phyloP scores from a whole-genome alignment of 257 asterid genomes.

The Solanum sejunctum region DNA sequence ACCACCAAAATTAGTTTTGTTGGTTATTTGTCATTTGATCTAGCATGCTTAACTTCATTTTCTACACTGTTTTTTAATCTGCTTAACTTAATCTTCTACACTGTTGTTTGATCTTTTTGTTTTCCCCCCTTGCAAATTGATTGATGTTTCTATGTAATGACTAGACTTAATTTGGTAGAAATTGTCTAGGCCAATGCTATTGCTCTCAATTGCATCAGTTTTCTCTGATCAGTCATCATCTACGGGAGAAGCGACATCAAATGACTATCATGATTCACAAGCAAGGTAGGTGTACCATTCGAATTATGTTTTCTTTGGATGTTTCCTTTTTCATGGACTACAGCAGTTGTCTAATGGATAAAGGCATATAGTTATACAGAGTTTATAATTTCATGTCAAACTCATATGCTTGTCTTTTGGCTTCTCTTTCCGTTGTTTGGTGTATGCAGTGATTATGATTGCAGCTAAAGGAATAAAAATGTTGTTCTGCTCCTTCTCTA shows the following conservation, averaged over 20 bases:
- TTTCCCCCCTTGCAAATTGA: background rate
- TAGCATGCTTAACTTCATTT: background rate
- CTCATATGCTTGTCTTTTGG: background rate
- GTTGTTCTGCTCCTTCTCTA: background rate
- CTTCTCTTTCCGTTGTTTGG: background rate
- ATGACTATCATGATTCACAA: background rate
- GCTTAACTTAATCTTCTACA: background rate
- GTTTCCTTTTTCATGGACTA: background rate
- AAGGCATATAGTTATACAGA: background rate
- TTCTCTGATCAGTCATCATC: conserved; percentile 20
- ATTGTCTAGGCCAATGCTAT: conserved; percentile 35
- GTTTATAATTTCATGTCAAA: background rate
- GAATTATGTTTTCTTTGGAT: background rate
- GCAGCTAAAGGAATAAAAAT: background rate
- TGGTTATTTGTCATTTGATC: background rate
- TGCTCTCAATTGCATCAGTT: conserved; percentile 29
- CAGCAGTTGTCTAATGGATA: background rate
- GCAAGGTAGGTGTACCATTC: background rate
- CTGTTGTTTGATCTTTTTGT: background rate
- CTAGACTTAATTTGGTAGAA: conserved; percentile 13
- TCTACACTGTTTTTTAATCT: background rate
- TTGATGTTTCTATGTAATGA: background rate
- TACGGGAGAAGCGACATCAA: background rate
- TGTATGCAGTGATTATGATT: background rate
- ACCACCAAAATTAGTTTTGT: background rate